Evolutionary conservation across 2,329 filamentous ascomycete species (phyloP).

Genomic region (Xylariales sp.): DNA sequence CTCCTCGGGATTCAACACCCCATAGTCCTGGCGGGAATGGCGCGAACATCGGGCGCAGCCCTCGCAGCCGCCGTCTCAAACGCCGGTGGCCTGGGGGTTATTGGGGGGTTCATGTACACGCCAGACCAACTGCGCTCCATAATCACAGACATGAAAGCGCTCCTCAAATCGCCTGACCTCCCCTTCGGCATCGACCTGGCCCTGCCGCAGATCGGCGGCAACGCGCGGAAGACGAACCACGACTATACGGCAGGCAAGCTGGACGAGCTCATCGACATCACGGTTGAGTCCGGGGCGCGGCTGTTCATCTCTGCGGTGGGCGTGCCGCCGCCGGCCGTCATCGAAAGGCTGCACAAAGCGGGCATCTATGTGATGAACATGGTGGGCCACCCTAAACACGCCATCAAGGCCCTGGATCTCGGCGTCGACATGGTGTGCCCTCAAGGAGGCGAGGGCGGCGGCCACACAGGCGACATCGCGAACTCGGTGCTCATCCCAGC

Average conservation of each 20-base stretch:
- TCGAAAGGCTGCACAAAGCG: slow-evolving; percentile 71
- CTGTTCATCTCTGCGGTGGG: slow-evolving; percentile 88
- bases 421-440: slow-evolving; percentile 90
- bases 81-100: slow-evolving; percentile 77
- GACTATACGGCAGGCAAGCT: slow-evolving; percentile 91
- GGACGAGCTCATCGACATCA: slow-evolving; percentile 82
- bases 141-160: slow-evolving; percentile 78
- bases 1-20: slow-evolving; percentile 84
- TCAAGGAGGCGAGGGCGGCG: slow-evolving; percentile 89
- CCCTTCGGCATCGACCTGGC: slow-evolving; percentile 92
- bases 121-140: slow-evolving; percentile 72
- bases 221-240: slow-evolving; percentile 85
- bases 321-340: slow-evolving; percentile 69
- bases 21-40: slow-evolving; percentile 91
- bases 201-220: slow-evolving; percentile 80
- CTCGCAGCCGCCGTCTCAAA: slow-evolving; percentile 86
- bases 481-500: slow-evolving; percentile 83
- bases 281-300: slow-evolving; percentile 75
- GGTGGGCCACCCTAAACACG: slow-evolving; percentile 90
- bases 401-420: slow-evolving; percentile 77
- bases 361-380: slow-evolving; percentile 94
- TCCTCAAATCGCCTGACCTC: slow-evolving; percentile 60
- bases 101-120: slow-evolving; percentile 68
- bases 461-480: slow-evolving; percentile 84
- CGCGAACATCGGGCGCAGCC: slow-evolving; percentile 70